A percentile compares a stretch with the other conserved stretches of the same genome.
Conservation (phyloP, 495 filamentous ascomycete genomes). For the Haplographium delicatum region DNA sequence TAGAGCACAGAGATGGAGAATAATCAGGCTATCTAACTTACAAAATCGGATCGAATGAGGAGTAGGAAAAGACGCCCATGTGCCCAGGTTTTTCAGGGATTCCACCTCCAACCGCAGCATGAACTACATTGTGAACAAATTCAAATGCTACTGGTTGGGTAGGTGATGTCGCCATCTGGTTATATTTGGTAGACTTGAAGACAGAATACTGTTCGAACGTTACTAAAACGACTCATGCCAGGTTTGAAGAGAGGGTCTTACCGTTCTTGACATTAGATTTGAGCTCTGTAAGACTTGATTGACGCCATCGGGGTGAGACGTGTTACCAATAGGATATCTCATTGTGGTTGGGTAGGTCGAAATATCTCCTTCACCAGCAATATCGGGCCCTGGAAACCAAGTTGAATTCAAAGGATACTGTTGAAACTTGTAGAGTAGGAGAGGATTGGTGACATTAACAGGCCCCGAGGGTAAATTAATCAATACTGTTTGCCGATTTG, state of each 20-base stretch:
- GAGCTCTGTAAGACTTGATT: neutral
- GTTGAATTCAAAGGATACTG: constrained; percentile 9
- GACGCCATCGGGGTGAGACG: neutral
- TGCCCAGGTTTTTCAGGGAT: constrained; percentile 41
- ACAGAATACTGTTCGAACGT: neutral
- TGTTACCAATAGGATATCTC: neutral
- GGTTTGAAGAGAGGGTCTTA: neutral
- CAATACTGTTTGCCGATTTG: constrained; percentile 35
- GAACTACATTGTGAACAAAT: constrained; percentile 58
- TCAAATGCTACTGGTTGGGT: constrained; percentile 44
- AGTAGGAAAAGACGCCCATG: constrained; percentile 57
- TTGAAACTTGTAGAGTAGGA: constrained; percentile 57
- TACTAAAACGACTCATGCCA: neutral
- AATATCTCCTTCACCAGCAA: neutral
- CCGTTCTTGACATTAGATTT: neutral
- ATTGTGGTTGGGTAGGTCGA: constrained; percentile 1
- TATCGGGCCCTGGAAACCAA: constrained; percentile 7
- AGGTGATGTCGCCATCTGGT: constrained; percentile 44
- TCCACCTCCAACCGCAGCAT: constrained; percentile 39
- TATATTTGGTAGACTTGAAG: constrained; percentile 42
- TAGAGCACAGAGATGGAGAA: neutral
- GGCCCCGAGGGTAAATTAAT: constrained; percentile 46
- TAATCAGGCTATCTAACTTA: neutral
- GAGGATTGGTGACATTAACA: constrained; percentile 52
- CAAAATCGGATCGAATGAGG: constrained; percentile 72